These are phyloP conservation scores for Pistacia integerrima DNA, from an alignment of 345 rosid species.

Conservation along the genomic window DNA sequence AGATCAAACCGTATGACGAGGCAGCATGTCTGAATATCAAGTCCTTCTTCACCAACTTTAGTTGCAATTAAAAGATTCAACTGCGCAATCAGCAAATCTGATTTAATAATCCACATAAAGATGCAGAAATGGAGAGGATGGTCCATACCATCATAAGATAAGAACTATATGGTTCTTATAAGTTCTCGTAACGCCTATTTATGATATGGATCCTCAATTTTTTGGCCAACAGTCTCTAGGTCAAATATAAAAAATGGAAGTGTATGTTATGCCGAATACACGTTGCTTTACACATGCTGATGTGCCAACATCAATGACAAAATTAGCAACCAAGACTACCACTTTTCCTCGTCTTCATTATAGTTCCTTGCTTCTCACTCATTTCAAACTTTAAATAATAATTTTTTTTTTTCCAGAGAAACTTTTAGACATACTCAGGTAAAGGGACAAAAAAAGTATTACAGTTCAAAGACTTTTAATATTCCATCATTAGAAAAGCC, in stretches of 20 bases:
- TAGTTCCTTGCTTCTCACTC: too few species aligned
- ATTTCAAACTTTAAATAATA: too few species aligned
- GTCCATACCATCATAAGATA: not conserved
- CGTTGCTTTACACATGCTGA: slow-evolving; percentile 2
- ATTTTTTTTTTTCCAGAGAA: not conserved
- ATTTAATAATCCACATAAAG: not conserved
- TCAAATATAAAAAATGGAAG: not conserved
- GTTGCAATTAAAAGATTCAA: slow-evolving; percentile 94
- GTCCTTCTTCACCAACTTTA: slow-evolving; percentile 98
- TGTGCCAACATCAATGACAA: not conserved
- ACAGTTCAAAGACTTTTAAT: slow-evolving; percentile 1
- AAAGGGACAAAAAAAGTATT: not conserved
- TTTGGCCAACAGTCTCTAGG: not conserved
- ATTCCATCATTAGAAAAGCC: not conserved
- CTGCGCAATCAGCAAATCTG: slow-evolving; percentile 46
- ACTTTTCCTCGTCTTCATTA: not conserved
- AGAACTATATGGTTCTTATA: not conserved
- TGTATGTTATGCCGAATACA: not conserved
- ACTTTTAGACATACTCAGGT: not conserved
- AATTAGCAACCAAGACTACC: not conserved
- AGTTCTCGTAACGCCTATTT: not conserved
- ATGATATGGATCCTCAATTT: not conserved
- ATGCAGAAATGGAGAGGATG: not conserved
- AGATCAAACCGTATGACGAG: slow-evolving; percentile 94
- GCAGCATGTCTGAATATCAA: slow-evolving; percentile 95